Percentiles rank a stretch among this genome's conserved stretches.
Conservation (phyloP, 2,329 filamentous ascomycete species). For the Emmonsiellopsis sp. region DNA sequence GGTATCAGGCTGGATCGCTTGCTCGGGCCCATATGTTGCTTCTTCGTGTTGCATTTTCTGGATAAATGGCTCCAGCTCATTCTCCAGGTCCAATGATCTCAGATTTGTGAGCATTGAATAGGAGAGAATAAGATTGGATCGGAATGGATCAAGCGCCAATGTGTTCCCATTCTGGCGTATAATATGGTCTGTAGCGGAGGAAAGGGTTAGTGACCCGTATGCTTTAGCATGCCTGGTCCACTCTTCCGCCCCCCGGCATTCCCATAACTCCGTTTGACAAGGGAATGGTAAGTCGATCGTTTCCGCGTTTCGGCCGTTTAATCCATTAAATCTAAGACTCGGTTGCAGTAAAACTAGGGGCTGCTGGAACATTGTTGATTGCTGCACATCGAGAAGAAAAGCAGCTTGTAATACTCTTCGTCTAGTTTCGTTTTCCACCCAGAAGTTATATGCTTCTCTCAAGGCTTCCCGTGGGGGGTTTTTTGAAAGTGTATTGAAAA, state of each 20-base stretch:
- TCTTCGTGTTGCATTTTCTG: conserved; percentile 4
- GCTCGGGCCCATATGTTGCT: not conserved
- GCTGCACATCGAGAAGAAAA: conserved; percentile 25
- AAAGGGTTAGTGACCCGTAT: conserved; percentile 11
- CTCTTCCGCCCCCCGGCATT: conserved; percentile 17
- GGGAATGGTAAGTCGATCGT: conserved; percentile 21
- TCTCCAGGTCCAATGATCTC: conserved; percentile 6
- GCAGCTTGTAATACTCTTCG: conserved; percentile 25
- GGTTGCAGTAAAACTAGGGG: conserved; percentile 20
- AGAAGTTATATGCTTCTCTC: conserved; percentile 22
- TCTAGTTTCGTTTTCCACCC: conserved; percentile 26
- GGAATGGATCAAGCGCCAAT: conserved; percentile 15
- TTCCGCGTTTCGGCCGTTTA: conserved; percentile 7
- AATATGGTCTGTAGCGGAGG: conserved; percentile 8
- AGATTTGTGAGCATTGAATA: conserved; percentile 11
- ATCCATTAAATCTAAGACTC: conserved; percentile 4
- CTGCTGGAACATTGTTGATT: conserved; percentile 23
- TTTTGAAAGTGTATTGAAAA: conserved; percentile 18
- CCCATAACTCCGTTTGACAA: conserved; percentile 23
- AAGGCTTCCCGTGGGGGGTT: conserved; percentile 17
- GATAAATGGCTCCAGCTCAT: conserved; percentile 8
- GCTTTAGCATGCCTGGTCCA: conserved; percentile 18
- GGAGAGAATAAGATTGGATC: conserved; percentile 15
- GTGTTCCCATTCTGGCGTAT: conserved; percentile 4
- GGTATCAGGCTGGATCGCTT: not conserved